A percentile compares a stretch with the other conserved stretches of the same genome.
phyloP scores from a whole-genome alignment of 2,329 filamentous ascomycete species.

The Verruconis gallopava region DNA sequence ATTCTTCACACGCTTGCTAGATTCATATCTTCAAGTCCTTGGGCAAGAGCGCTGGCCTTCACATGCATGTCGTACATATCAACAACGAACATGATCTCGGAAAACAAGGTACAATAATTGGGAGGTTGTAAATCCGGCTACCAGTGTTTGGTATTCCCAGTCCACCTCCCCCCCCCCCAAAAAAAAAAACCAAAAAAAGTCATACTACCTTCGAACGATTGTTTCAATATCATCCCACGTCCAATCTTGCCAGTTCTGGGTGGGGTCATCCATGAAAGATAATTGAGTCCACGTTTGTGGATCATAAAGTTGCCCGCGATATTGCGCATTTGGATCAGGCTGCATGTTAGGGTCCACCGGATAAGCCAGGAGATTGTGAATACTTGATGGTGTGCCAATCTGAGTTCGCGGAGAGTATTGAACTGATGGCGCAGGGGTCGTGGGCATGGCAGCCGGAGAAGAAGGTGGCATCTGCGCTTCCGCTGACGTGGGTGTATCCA shows the following conservation, averaged over 20 bases:
- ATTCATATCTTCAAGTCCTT: too few relatives aligned
- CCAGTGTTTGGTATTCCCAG: too few relatives aligned
- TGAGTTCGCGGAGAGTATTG: background rate
- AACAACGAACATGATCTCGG: too few relatives aligned
- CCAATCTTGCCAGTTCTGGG: constrained; percentile 5
- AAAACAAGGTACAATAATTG: too few relatives aligned
- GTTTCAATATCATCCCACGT: constrained; percentile 5
- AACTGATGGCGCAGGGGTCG: background rate
- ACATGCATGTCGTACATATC: too few relatives aligned
- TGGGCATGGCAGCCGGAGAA: background rate
- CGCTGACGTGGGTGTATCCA: background rate
- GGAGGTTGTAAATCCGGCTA: too few relatives aligned
- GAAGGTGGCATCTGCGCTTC: background rate
- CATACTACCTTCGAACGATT: background rate
- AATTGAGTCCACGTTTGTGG: constrained; percentile 6
- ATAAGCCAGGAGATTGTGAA: background rate
- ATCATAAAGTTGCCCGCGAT: background rate
- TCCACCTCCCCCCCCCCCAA: too few relatives aligned
- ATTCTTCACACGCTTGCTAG: too few relatives aligned
- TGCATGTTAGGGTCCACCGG: background rate
- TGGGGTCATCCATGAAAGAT: constrained; percentile 6
- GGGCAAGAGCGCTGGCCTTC: too few relatives aligned
- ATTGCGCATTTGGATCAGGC: background rate
- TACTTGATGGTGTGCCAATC: background rate
- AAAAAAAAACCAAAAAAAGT: too few relatives aligned